Percentiles rank a stretch among this genome's conserved stretches.
These are phyloP conservation scores for Ilex aquifolium DNA, from an alignment of 257 asterid genomes.

Conservation along the genomic window DNA sequence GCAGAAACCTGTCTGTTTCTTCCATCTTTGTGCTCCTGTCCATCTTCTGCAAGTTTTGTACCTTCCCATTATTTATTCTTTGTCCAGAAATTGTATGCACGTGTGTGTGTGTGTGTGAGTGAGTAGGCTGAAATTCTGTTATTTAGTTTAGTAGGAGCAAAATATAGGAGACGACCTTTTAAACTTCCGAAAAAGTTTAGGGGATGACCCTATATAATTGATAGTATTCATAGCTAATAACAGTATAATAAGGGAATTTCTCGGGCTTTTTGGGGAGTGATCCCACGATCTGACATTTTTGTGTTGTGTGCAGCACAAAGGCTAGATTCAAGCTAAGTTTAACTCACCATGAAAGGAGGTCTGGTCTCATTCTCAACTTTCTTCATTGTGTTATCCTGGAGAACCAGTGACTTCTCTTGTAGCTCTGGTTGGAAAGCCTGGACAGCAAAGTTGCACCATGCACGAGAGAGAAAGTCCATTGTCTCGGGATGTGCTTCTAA, in stretches of 20 bases:
- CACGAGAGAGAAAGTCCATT: conserved; percentile 75
- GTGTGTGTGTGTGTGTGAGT: not conserved
- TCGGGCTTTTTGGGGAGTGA: too few relatives aligned
- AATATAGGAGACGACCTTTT: too few relatives aligned
- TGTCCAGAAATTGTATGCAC: not conserved
- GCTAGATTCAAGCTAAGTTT: too few relatives aligned
- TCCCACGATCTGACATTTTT: too few relatives aligned
- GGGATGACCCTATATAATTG: too few relatives aligned
- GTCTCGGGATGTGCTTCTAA: conserved; percentile 95
- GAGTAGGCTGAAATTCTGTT: too few relatives aligned
- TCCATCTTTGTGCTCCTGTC: conserved; percentile 35
- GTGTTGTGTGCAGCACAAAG: too few relatives aligned
- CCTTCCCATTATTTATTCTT: not conserved
- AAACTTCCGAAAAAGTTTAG: too few relatives aligned
- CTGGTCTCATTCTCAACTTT: conserved; percentile 27
- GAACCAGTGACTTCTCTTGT: conserved; percentile 44
- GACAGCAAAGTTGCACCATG: conserved; percentile 87
- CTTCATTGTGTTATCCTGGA: conserved; percentile 39
- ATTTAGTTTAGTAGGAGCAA: too few relatives aligned
- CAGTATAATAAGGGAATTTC: too few relatives aligned
- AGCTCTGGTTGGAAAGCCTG: conserved; percentile 62
- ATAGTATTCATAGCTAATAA: too few relatives aligned
- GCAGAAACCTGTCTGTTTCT: conserved; percentile 48
- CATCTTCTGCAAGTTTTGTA: conserved; percentile 38
- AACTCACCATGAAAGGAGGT: conserved; percentile 46